These are phyloP conservation scores for Schoenoplectus triqueter DNA, from an alignment of 202 grass and related monocot genomes.

Conservation along the genomic window DNA sequence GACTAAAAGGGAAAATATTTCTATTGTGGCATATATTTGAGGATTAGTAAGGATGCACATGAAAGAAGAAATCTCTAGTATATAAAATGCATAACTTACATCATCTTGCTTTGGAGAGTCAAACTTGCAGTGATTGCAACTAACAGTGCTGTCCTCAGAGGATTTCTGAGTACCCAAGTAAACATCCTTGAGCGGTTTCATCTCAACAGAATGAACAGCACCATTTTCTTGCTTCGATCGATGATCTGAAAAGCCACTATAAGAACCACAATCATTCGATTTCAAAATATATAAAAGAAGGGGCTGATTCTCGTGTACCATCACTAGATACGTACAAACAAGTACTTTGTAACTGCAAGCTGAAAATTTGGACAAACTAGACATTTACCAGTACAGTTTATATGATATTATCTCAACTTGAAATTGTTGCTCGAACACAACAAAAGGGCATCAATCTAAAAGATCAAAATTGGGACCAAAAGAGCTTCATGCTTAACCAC, in stretches of 20 bases:
- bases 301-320: slow-evolving; percentile 1
- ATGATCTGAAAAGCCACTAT: slow-evolving; percentile 66
- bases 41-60: neutral
- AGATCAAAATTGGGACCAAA: neutral
- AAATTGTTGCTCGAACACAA: slow-evolving; percentile 2
- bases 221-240: slow-evolving; percentile 73
- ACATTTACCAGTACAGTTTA: neutral
- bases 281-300: slow-evolving; percentile 36
- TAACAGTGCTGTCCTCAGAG: slow-evolving; percentile 47
- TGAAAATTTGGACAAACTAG: slow-evolving; percentile 7
- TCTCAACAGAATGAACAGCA: slow-evolving; percentile 52
- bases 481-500: neutral
- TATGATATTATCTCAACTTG: neutral
- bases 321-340: slow-evolving; percentile 21
- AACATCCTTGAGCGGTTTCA: slow-evolving; percentile 50
- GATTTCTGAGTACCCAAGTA: slow-evolving; percentile 49
- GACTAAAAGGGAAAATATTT: neutral
- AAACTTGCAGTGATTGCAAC: slow-evolving; percentile 40
- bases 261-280: slow-evolving; percentile 58
- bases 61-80: slow-evolving; percentile 25
- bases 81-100: slow-evolving; percentile 47
- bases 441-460: neutral
- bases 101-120: slow-evolving; percentile 56
- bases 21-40: neutral
- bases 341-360: neutral